Evolutionary conservation across 768 basidiomycete genomes (phyloP).

Genomic region (Ramaria sp.): DNA sequence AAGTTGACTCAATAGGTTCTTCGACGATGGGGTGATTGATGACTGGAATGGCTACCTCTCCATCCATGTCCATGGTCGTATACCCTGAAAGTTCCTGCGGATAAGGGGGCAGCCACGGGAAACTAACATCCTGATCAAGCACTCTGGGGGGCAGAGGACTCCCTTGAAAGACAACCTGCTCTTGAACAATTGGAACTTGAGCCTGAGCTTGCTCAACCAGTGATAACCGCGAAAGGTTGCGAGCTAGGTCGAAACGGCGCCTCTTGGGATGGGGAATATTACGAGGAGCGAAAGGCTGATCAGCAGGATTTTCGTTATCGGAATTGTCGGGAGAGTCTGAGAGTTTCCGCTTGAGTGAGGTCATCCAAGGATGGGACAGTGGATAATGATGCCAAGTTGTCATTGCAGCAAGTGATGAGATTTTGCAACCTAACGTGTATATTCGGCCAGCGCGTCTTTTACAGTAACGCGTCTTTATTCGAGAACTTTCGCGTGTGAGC

Average conservation of each 20-base stretch:
- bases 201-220: not conserved
- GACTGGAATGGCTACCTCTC: conserved; percentile 20
- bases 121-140: not conserved
- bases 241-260: conserved; percentile 6
- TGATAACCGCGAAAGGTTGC: conserved; percentile 8
- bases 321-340: conserved; percentile 5
- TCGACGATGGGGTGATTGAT: conserved; percentile 28
- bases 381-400: conserved; percentile 25
- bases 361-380: conserved; percentile 34
- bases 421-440: too few relatives aligned
- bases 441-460: not conserved
- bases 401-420: too few relatives aligned
- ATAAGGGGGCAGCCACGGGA: not conserved
- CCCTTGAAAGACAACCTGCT: not conserved
- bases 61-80: conserved; percentile 10
- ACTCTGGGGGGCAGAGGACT: not conserved
- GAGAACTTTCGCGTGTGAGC: conserved; percentile 2
- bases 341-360: conserved; percentile 30
- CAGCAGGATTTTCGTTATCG: not conserved
- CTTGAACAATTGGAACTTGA: not conserved
- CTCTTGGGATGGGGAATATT: conserved; percentile 3
- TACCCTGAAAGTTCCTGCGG: not conserved
- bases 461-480: conserved; percentile 1
- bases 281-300: not conserved
- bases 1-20: conserved; percentile 11